Conservation (phyloP, 139 green algal genomes). For the Monoraphidium neglectum region DNA sequence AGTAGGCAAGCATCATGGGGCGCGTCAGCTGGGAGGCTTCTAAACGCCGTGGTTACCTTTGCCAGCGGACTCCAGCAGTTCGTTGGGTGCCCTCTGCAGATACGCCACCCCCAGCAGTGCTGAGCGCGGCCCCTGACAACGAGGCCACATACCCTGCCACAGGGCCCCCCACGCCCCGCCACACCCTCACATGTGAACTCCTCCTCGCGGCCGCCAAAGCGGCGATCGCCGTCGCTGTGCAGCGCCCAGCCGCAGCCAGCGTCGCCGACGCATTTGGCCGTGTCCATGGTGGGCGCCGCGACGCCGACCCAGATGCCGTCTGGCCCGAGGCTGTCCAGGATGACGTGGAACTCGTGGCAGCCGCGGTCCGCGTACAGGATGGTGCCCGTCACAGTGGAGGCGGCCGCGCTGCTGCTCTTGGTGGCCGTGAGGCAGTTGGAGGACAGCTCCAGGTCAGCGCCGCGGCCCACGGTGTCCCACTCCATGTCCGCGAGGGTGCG, state of each 20-base stretch:
- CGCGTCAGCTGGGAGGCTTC: no score
- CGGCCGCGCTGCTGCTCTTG: conserved; percentile 42
- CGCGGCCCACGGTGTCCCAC: conserved; percentile 59
- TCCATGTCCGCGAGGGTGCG: conserved; percentile 49
- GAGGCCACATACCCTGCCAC: no score
- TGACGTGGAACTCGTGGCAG: conserved; percentile 65
- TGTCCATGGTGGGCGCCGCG: conserved; percentile 45
- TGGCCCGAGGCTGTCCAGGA: conserved; percentile 58
- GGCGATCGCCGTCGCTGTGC: conserved; percentile 63
- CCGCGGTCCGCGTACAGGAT: conserved; percentile 52
- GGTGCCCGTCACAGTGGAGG: conserved; percentile 56
- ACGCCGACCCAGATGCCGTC: conserved; percentile 68
- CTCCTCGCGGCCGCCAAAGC: conserved; percentile 50
- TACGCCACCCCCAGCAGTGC: no score
- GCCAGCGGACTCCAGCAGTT: no score
- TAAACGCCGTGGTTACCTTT: no score
- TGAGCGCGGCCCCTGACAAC: no score
- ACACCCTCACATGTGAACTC: conserved; percentile 56
- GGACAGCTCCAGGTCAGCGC: conserved; percentile 57
- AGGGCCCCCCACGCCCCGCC: no score
- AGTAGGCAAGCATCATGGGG: no score
- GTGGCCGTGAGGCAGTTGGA: conserved; percentile 65
- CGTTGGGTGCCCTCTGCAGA: no score
- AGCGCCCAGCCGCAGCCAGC: conserved; percentile 55
- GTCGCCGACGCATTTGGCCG: conserved; percentile 49